Conservation (phyloP, 2,329 filamentous ascomycete genomes). For the Pestalotiopsis fici region DNA sequence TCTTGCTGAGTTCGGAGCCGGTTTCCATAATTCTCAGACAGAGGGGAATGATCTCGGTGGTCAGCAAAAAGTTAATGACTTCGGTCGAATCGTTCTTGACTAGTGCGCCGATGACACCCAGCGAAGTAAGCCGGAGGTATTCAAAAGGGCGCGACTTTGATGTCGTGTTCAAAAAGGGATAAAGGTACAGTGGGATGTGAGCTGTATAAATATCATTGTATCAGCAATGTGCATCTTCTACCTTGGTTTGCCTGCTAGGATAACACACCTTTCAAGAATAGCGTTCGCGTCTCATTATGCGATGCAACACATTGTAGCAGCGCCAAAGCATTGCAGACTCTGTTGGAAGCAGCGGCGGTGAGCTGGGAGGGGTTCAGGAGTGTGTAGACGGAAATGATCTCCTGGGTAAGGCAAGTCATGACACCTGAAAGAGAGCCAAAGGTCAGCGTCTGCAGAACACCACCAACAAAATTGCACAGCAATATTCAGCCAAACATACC, state of each 20-base stretch:
- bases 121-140: conserved; percentile 91
- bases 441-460: neutral
- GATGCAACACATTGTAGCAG: conserved; percentile 96
- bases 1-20: conserved; percentile 96
- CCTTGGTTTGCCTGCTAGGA: neutral
- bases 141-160: conserved; percentile 98
- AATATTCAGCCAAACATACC: conserved; percentile 56
- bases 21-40: conserved; percentile 99
- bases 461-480: conserved; percentile 17
- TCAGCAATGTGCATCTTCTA: neutral
- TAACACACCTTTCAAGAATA: conserved; percentile 86
- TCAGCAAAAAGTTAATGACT: conserved; percentile 98
- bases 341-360: conserved; percentile 94
- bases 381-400: conserved; percentile 98
- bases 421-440: conserved; percentile 63
- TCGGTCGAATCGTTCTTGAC: conserved; percentile 99
- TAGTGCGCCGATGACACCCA: conserved; percentile 93
- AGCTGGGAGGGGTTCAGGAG: conserved; percentile 95
- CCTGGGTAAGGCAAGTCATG: conserved; percentile 95
- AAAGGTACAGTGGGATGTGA: conserved; percentile 95
- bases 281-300: conserved; percentile 90
- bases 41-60: conserved; percentile 96
- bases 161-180: conserved; percentile 97
- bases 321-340: conserved; percentile 95
- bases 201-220: conserved; percentile 53